Percentiles rank a stretch among this genome's conserved stretches.
Conservation (phyloP, 2,329 filamentous ascomycete species). For the Monilinia laxa region DNA sequence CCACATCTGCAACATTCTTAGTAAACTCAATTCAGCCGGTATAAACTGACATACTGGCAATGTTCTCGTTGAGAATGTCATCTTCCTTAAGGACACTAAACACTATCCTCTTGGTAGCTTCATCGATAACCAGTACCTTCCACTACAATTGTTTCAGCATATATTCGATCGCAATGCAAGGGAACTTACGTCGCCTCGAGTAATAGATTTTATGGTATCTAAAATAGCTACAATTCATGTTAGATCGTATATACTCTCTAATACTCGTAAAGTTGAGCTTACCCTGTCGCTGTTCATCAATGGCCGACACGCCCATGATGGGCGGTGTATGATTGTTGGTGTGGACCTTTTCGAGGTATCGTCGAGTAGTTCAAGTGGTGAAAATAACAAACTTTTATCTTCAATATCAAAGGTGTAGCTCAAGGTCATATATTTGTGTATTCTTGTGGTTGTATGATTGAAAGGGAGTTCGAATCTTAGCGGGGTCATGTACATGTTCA, state of each 20-base stretch:
- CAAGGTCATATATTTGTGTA: background rate
- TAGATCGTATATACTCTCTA: conserved; percentile 18
- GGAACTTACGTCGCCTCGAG: conserved; percentile 70
- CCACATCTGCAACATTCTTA: conserved; percentile 66
- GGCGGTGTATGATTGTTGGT: conserved; percentile 22
- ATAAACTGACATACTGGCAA: conserved; percentile 67
- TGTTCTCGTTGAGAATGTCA: conserved; percentile 94
- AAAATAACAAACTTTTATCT: background rate
- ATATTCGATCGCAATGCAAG: conserved; percentile 8
- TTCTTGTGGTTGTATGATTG: conserved; percentile 11
- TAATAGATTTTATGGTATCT: conserved; percentile 72
- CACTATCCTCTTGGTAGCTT: conserved; percentile 77
- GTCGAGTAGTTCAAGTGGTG: background rate
- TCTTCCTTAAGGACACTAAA: conserved; percentile 92
- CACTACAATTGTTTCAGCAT: conserved; percentile 57
- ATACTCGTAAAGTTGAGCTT: conserved; percentile 39
- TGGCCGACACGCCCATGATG: conserved; percentile 65
- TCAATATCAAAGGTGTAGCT: background rate
- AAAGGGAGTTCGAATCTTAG: conserved; percentile 19
- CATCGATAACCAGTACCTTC: conserved; percentile 94
- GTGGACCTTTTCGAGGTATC: conserved; percentile 1
- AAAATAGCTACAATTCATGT: conserved; percentile 59
- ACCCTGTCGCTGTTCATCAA: conserved; percentile 81
- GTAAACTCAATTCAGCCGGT: conserved; percentile 11
- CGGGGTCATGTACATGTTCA: conserved; percentile 10